These are phyloP conservation scores for Lactuca saligna DNA, from an alignment of 129 eudicot genomes.

Conservation along the genomic window DNA sequence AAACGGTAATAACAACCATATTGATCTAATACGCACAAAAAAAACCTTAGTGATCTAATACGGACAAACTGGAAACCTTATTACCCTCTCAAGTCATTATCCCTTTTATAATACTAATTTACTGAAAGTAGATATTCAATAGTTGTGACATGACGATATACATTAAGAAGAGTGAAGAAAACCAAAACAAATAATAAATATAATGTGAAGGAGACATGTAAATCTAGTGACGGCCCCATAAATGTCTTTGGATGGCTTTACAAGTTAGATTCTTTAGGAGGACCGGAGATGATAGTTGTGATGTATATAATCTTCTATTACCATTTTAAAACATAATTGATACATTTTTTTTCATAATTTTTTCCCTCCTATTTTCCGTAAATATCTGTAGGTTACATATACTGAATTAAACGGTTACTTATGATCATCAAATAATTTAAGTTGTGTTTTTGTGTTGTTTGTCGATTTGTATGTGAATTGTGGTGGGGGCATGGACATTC, in stretches of 20 bases:
- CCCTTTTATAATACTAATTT: no score
- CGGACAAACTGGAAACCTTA: no score
- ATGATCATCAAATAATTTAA: neutral
- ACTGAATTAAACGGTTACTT: neutral
- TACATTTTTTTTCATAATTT: neutral
- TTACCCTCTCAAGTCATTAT: no score
- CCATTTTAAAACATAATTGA: neutral
- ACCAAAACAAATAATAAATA: conserved; percentile 21
- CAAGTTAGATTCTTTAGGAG: conserved; percentile 10
- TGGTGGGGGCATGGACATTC: conserved; percentile 26
- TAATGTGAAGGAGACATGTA: conserved; percentile 26
- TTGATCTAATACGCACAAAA: no score
- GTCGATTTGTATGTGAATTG: conserved; percentile 31
- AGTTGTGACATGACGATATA: conserved; percentile 33
- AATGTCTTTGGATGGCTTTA: conserved; percentile 21
- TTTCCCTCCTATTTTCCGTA: neutral
- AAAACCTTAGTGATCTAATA: no score
- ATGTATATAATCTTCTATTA: conserved; percentile 1
- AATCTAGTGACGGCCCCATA: conserved; percentile 33
- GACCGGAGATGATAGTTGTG: conserved; percentile 16
- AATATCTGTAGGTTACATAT: conserved; percentile 3
- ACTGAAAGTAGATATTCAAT: conserved; percentile 12
- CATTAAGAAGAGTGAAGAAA: conserved; percentile 30
- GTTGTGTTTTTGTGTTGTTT: conserved; percentile 16
- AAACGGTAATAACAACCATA: no score